Percentiles rank a stretch among this genome's conserved stretches.
Evolutionary conservation across 2,329 filamentous ascomycete species (phyloP).

Genomic region (Seiridium cupressi): DNA sequence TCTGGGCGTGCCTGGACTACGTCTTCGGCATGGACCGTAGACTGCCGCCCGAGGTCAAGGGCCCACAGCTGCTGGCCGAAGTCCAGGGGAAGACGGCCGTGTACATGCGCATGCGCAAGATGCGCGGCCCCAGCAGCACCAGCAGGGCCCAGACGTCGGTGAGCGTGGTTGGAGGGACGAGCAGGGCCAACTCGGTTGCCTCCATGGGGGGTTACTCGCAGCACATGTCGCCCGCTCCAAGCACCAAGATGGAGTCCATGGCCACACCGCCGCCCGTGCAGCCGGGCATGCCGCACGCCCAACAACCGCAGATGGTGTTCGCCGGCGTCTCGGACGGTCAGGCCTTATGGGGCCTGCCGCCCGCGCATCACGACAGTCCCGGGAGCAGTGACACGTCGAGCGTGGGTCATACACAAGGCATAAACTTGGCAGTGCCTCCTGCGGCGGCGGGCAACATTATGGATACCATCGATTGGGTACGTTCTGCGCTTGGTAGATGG

Average conservation of each 20-base stretch:
- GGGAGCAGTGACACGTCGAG: constrained; percentile 41
- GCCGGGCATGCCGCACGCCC: constrained; percentile 2
- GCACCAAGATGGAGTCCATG: constrained; percentile 7
- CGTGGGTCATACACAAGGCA: constrained; percentile 14
- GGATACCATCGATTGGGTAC: constrained; percentile 66
- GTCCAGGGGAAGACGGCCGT: constrained; percentile 58
- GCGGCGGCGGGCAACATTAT: constrained; percentile 30
- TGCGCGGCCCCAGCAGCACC: constrained; percentile 49
- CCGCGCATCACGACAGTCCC: constrained; percentile 37
- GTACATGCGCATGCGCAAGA: constrained; percentile 58
- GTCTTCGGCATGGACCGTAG: constrained; percentile 62
- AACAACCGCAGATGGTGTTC: constrained; percentile 35
- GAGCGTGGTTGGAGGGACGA: constrained; percentile 30
- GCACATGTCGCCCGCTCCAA: constrained; percentile 8
- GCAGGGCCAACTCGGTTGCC: constrained; percentile 4
- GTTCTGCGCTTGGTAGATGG: constrained; percentile 21
- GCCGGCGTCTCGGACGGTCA: constrained; percentile 48
- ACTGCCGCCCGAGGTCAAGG: constrained; percentile 55
- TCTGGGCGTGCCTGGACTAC: constrained; percentile 71
- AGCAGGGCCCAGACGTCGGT: constrained; percentile 33
- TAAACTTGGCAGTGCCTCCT: neutral
- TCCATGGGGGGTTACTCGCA: constrained; percentile 8
- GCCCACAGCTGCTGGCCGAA: constrained; percentile 58
- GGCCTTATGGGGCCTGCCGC: constrained; percentile 41
- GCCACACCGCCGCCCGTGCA: constrained; percentile 1